phyloP scores from a whole-genome alignment of 1,284 basidiomycete genomes.

The Pseudozyma sp. region DNA sequence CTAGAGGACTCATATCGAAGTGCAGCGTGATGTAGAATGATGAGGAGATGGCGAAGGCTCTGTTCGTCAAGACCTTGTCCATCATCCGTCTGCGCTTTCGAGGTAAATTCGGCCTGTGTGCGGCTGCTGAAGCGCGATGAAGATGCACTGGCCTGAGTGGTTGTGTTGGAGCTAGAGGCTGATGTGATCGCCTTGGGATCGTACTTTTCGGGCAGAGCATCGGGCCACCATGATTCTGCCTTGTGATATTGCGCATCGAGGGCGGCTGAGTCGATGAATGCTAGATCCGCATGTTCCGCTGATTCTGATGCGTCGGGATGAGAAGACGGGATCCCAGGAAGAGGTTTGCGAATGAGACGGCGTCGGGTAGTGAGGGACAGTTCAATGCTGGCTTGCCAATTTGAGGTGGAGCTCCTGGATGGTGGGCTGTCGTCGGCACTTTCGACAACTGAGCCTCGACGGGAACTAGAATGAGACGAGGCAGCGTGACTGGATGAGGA shows the following conservation, averaged over 20 bases:
- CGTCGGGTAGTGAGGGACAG: constrained; percentile 55
- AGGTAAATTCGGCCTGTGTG: neutral
- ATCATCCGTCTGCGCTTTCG: constrained; percentile 1
- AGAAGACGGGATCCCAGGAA: constrained; percentile 50
- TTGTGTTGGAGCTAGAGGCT: neutral
- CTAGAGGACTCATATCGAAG: constrained; percentile 11
- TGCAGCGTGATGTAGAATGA: constrained; percentile 48
- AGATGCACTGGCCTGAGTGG: neutral
- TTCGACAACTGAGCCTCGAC: constrained; percentile 21
- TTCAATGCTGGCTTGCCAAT: constrained; percentile 54
- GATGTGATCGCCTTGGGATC: constrained; percentile 1
- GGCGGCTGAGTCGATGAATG: constrained; percentile 16
- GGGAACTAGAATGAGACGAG: constrained; percentile 19
- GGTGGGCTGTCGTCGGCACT: constrained; percentile 10
- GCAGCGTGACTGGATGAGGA: constrained; percentile 15
- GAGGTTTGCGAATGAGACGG: constrained; percentile 59
- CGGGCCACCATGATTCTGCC: constrained; percentile 52
- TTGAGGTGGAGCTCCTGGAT: constrained; percentile 29
- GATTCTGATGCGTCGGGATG: neutral
- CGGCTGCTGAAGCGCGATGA: neutral
- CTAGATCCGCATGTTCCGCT: constrained; percentile 3
- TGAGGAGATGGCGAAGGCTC: constrained; percentile 36
- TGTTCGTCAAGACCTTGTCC: constrained; percentile 49
- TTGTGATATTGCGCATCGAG: constrained; percentile 26
- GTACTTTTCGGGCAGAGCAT: constrained; percentile 26